Evolutionary conservation across 139 green algal species (phyloP).

Genomic region (Desmodesmus armatus): DNA sequence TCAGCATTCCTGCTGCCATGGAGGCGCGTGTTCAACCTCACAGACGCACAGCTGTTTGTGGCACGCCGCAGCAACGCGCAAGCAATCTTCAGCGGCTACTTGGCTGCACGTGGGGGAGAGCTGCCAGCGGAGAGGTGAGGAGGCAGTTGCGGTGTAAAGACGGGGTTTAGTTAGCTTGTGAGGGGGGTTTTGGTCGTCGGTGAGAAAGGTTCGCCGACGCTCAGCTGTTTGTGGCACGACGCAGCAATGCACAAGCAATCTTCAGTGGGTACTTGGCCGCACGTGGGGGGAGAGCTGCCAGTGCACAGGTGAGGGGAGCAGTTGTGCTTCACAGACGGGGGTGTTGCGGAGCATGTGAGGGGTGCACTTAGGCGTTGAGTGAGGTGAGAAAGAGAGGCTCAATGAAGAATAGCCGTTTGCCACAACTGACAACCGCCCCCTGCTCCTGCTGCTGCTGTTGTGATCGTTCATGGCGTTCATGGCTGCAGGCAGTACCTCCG

Average conservation of each 20-base stretch:
- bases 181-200: too few relatives aligned
- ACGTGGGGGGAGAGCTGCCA: conserved; percentile 37
- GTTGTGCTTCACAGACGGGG: background rate
- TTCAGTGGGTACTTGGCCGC: conserved; percentile 71
- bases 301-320: background rate
- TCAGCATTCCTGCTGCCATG: conserved; percentile 95
- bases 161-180: too few relatives aligned
- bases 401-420: too few relatives aligned
- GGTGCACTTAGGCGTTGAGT: too few relatives aligned
- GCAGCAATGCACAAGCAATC: conserved; percentile 86
- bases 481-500: conserved; percentile 59
- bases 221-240: conserved; percentile 81
- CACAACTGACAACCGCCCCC: too few relatives aligned
- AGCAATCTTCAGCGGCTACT: conserved; percentile 73
- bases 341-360: background rate
- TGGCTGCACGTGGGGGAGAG: conserved; percentile 66
- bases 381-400: too few relatives aligned
- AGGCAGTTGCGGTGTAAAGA: too few relatives aligned
- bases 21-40: conserved; percentile 92
- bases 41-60: conserved; percentile 84
- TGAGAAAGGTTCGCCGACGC: conserved; percentile 57
- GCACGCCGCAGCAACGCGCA: conserved; percentile 86
- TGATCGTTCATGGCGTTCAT: background rate
- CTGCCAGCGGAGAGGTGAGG: conserved; percentile 71
- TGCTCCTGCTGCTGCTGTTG: background rate